Base-by-base conservation (phyloP, 129 eudicot species). In the Lactuca sativa region DNA sequence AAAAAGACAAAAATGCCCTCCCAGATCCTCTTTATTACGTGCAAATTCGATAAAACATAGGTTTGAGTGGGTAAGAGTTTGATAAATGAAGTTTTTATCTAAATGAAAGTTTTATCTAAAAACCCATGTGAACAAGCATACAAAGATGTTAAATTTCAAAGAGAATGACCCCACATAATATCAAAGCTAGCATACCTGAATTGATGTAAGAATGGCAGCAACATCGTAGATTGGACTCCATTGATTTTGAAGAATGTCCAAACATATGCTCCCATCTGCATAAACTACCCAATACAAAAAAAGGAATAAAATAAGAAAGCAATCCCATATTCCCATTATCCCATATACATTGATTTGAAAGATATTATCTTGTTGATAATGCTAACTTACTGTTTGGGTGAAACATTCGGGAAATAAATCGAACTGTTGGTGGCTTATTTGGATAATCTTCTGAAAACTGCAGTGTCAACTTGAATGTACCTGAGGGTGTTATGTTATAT, bases 211-310 rank as follows among this genome's bases (percentile, higher is more conserved):
- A 71, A 89, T 86, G 61, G 92, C 96, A 62, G 96, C 92, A 57
- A 86, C 92, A 80, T 89, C 96, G 78, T 86, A 89, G 47, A 89
- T 89, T 7, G 96, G 96, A 66, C 96, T 89, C 92, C 96, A 89
- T 75, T 89, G 96, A 75, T 89, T 89, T 69, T 89, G 96, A n/a
- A 89, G 89, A 62, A 89, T 89, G 74, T 89, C 96, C 85, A 89
- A 76, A 64, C 96, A 89, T 76, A 89, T 89, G 77, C 96, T 89
- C 62, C 91, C 91, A 57, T 86, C 91, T 13, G 91, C 91, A 86
- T 86, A 86, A 82, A 86, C 91, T 86, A 81, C 56, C 21, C 59
- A 74, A 63, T 8, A 5, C 33, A 34, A 21, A 64, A 57, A 25
- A 25, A 25, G 30, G 5, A 65, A 64, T 4, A 60, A 47, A n/a